A percentile compares a stretch with the other conserved stretches of the same genome.
phyloP scores from a whole-genome alignment of 2,329 filamentous ascomycete species.

The Exophiala sp. region DNA sequence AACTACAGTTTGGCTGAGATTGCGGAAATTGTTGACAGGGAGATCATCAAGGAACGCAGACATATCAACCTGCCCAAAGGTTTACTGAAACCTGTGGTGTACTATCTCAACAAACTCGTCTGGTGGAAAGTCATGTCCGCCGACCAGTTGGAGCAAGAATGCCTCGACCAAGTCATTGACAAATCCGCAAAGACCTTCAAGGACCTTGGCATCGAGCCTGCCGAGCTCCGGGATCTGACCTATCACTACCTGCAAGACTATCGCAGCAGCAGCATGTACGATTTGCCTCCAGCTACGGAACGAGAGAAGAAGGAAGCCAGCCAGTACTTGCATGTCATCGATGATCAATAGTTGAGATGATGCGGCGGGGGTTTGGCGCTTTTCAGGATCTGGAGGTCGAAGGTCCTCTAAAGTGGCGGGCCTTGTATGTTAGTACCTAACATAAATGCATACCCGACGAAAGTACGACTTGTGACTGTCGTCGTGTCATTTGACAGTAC shows the following conservation, averaged over 20 bases:
- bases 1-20: constrained; percentile 88
- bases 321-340: constrained; percentile 92
- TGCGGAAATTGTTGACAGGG: constrained; percentile 76
- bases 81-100: constrained; percentile 68
- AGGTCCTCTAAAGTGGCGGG: neutral
- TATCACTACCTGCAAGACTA: constrained; percentile 95
- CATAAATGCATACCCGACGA: no score
- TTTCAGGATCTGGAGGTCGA: neutral
- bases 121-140: constrained; percentile 80
- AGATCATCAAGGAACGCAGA: constrained; percentile 82
- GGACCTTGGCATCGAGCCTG: constrained; percentile 83
- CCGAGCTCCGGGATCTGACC: constrained; percentile 76
- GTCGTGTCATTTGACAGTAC: no score
- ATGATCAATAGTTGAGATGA: constrained; percentile 59
- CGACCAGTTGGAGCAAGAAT: constrained; percentile 86
- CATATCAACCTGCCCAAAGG: constrained; percentile 87
- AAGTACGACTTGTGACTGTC: no score
- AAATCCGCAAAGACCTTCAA: constrained; percentile 88
- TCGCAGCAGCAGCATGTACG: constrained; percentile 81
- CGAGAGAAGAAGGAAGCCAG: constrained; percentile 90
- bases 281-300: constrained; percentile 89
- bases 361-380: no score
- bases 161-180: constrained; percentile 88
- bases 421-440: neutral
- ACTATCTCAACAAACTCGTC: constrained; percentile 69